These are phyloP conservation scores for Cercis canadensis DNA, from an alignment of 306 rosid genomes.

Conservation along the genomic window DNA sequence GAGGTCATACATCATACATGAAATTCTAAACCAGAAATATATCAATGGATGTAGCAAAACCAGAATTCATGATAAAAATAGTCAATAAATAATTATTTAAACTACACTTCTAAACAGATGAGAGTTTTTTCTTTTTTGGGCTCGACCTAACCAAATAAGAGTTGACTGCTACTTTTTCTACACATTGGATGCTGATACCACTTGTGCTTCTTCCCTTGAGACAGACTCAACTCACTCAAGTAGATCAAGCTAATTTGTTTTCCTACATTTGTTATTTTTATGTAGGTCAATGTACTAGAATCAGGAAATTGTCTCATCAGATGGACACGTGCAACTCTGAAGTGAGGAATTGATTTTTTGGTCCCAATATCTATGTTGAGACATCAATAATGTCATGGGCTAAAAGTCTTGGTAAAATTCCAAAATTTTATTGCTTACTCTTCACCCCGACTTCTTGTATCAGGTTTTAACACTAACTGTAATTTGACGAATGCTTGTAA, in stretches of 20 bases:
- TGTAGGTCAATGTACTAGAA: conserved; percentile 16
- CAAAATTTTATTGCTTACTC: not conserved
- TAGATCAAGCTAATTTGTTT: not conserved
- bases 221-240: conserved; percentile 22
- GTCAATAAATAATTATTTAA: not conserved
- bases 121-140: no score
- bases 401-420: not conserved
- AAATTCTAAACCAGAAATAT: conserved; percentile 17
- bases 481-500: conserved; percentile 21
- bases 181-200: conserved; percentile 26
- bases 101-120: no score
- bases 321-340: conserved; percentile 7
- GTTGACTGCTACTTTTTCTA: conserved; percentile 7
- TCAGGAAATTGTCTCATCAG: conserved; percentile 5
- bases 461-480: conserved; percentile 26
- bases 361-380: not conserved
- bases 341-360: conserved; percentile 1
- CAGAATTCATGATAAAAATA: conserved; percentile 1
- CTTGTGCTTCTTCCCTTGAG: conserved; percentile 3
- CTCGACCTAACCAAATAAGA: conserved; percentile 4
- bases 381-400: not conserved
- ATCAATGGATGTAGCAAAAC: not conserved
- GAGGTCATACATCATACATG: not conserved
- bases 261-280: conserved; percentile 17
- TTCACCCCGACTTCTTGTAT: conserved; percentile 22